A percentile compares a stretch with the other conserved stretches of the same genome.
Evolutionary conservation across 352 stramenopile species (phyloP).

Genomic region (Phytophthora sp.): DNA sequence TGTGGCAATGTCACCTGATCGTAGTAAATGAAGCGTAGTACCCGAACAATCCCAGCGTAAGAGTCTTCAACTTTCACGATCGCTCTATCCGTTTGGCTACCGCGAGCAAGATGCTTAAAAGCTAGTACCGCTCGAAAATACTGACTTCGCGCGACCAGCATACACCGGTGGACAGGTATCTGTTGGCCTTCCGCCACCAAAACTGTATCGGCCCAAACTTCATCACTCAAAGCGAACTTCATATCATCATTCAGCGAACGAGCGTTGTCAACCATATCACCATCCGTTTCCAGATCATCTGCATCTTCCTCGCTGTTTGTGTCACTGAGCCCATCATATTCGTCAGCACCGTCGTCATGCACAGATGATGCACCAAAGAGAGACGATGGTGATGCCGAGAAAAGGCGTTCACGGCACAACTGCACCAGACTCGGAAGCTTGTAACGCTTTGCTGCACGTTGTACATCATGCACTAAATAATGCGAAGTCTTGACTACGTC

Average conservation of each 20-base stretch:
- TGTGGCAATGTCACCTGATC: conserved; percentile 41
- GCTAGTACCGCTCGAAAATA: conserved; percentile 70
- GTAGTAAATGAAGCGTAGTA: conserved; percentile 83
- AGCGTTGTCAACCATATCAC: neutral
- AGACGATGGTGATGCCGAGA: conserved; percentile 25
- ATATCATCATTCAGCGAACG: conserved; percentile 50
- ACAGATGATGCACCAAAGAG: neutral
- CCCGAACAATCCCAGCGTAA: conserved; percentile 48
- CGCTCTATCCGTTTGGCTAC: neutral
- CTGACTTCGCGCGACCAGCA: conserved; percentile 66
- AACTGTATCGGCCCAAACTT: conserved; percentile 54
- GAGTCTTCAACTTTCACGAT: conserved; percentile 66
- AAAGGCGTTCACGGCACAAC: conserved; percentile 45
- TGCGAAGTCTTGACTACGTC: conserved; percentile 42
- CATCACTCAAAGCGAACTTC: conserved; percentile 51
- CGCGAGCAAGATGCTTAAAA: conserved; percentile 27
- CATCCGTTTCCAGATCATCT: neutral
- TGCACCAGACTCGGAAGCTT: conserved; percentile 44
- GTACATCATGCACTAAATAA: conserved; percentile 66
- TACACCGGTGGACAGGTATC: conserved; percentile 65
- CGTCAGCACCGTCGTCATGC: neutral
- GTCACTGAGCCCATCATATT: conserved; percentile 17
- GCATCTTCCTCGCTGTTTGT: conserved; percentile 1
- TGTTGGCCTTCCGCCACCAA: conserved; percentile 49
- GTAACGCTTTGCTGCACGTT: conserved; percentile 51